Conservation (phyloP, 2,329 filamentous ascomycete species). For the Didymella sp. region DNA sequence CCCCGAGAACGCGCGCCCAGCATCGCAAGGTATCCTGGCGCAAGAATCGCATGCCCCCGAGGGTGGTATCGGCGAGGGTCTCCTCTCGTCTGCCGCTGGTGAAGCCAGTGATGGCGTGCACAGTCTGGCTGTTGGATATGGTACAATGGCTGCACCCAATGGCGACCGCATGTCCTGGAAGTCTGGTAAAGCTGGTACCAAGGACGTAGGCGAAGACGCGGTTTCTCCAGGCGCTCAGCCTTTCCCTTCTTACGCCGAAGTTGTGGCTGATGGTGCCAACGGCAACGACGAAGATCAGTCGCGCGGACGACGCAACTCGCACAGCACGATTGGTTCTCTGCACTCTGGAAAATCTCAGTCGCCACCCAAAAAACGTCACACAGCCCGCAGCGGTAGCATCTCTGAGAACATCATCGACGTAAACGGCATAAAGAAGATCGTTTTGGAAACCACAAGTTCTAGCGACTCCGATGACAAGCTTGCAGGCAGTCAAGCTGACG, state of each 20-base stretch:
- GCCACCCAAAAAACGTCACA: slow-evolving; percentile 51
- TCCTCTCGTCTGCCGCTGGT: slow-evolving; percentile 61
- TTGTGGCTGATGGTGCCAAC: slow-evolving; percentile 24
- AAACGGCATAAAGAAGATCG: slow-evolving; percentile 76
- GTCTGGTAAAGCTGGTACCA: slow-evolving; percentile 28
- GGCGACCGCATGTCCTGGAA: slow-evolving; percentile 42
- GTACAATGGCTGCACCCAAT: slow-evolving; percentile 46
- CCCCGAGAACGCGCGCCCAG: slow-evolving; percentile 50
- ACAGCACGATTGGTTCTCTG: slow-evolving; percentile 46
- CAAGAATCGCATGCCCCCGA: slow-evolving; percentile 51
- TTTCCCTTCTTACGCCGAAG: slow-evolving; percentile 12
- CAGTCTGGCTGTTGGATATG: slow-evolving; percentile 59
- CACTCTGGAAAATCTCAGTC: slow-evolving; percentile 36
- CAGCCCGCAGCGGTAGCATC: slow-evolving; percentile 75
- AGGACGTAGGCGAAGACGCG: slow-evolving; percentile 25
- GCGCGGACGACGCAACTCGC: slow-evolving; percentile 30
- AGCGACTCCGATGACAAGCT: slow-evolving; percentile 51
- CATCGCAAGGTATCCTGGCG: slow-evolving; percentile 22
- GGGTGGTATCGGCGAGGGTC: slow-evolving; percentile 61
- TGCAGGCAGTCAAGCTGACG: slow-evolving; percentile 27
- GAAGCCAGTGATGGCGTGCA: slow-evolving; percentile 71
- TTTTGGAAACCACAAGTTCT: slow-evolving; percentile 72
- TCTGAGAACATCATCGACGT: slow-evolving; percentile 79
- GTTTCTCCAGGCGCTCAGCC: slow-evolving; percentile 31
- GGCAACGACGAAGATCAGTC: slow-evolving; percentile 26